phyloP scores from a whole-genome alignment of 345 rosid species.

The Citrus sp. region DNA sequence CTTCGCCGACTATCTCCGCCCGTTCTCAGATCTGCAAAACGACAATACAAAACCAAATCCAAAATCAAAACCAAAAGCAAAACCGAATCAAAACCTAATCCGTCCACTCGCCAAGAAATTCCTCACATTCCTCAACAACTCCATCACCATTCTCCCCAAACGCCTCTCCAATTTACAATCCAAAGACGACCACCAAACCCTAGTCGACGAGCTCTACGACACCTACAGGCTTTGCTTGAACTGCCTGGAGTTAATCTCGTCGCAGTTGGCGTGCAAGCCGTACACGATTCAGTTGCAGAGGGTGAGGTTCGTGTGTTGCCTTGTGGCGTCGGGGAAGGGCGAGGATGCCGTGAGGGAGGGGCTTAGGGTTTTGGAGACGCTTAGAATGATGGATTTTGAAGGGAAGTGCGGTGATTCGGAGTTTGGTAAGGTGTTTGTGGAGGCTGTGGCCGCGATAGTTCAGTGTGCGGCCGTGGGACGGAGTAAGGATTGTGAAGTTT shows the following conservation, averaged over 20 bases:
- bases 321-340: conserved; percentile 51
- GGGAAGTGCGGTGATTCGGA: conserved; percentile 39
- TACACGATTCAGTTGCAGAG: conserved; percentile 54
- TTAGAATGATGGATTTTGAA: conserved; percentile 29
- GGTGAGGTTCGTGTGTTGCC: conserved; percentile 43
- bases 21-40: conserved; percentile 34
- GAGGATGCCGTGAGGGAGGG: conserved; percentile 43
- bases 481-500: conserved; percentile 37
- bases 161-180: conserved; percentile 45
- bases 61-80: conserved; percentile 18
- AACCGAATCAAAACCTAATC: conserved; percentile 28
- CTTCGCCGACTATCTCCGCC: conserved; percentile 56
- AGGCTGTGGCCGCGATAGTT: conserved; percentile 44
- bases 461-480: conserved; percentile 46
- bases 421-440: conserved; percentile 50
- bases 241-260: conserved; percentile 58
- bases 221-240: conserved; percentile 57
- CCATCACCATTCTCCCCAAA: conserved; percentile 63
- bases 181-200: neutral
- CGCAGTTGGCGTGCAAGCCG: conserved; percentile 68
- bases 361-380: conserved; percentile 45
- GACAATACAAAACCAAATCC: conserved; percentile 10
- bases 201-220: conserved; percentile 33
- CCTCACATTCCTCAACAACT: conserved; percentile 71
- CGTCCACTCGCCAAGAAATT: conserved; percentile 74